These are phyloP conservation scores for Castanospermum australe DNA, from an alignment of 306 rosid species.

Conservation along the genomic window DNA sequence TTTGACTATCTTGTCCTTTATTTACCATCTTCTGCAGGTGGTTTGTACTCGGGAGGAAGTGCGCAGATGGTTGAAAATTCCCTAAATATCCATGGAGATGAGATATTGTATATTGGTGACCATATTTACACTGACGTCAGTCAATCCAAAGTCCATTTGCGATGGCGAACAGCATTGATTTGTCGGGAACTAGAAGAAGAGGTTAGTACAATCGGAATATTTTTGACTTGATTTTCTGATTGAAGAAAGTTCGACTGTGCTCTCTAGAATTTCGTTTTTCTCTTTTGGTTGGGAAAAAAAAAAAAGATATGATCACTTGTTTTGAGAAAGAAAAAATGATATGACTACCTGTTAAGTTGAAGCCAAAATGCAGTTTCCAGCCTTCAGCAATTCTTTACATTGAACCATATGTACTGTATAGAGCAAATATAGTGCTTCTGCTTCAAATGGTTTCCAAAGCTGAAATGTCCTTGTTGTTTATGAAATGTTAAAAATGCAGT, in stretches of 20 bases:
- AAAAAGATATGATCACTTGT: background rate
- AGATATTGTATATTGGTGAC: slow-evolving; percentile 64
- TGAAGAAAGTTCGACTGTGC: background rate
- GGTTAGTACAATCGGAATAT: slow-evolving; percentile 34
- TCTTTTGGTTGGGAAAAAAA: background rate
- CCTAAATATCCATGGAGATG: slow-evolving; percentile 64
- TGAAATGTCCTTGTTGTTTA: background rate
- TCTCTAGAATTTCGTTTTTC: background rate
- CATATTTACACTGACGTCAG: slow-evolving; percentile 67
- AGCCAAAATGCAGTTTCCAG: background rate
- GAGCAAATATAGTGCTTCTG: background rate
- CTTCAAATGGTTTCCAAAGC: background rate
- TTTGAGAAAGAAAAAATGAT: background rate
- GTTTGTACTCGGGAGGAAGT: slow-evolving; percentile 72
- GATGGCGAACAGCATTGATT: slow-evolving; percentile 68
- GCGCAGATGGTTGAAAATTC: slow-evolving; percentile 76
- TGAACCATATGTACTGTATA: background rate
- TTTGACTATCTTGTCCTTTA: background rate
- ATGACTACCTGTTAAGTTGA: background rate
- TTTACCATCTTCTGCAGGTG: slow-evolving; percentile 46
- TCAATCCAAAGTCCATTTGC: slow-evolving; percentile 61
- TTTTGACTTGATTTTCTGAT: background rate
- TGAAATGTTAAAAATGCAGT: slow-evolving; percentile 44
- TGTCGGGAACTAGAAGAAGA: slow-evolving; percentile 69
- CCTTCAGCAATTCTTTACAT: background rate